Conservation (phyloP, 192 early-diverging fungal species). For the Martensiomyces pterosporus region DNA sequence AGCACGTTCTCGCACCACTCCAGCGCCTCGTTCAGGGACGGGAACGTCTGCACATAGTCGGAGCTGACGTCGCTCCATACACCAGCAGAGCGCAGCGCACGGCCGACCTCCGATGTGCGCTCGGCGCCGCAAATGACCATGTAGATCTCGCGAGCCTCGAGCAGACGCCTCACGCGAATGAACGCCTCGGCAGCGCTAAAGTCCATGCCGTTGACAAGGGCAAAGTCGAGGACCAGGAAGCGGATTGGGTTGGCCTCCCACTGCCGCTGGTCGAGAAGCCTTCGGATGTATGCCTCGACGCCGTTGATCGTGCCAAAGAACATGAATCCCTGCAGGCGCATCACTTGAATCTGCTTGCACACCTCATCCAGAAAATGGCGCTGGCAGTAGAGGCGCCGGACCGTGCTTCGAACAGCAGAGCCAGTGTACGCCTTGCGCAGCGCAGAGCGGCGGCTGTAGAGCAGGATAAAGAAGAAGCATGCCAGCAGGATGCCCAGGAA, state of each 20-base stretch:
- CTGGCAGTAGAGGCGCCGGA: conserved; percentile 83
- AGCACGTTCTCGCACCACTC: conserved; percentile 95
- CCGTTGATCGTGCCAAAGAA: conserved; percentile 95
- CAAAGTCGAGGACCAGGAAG: conserved; percentile 87
- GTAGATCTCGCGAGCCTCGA: conserved; percentile 65
- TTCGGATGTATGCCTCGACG: conserved; percentile 67
- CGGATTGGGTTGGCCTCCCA: conserved; percentile 73
- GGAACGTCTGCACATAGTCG: conserved; percentile 69
- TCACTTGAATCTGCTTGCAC: conserved; percentile 78
- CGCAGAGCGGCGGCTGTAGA: conserved; percentile 61
- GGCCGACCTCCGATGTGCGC: conserved; percentile 62
- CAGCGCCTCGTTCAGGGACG: conserved; percentile 78
- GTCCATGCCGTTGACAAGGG: conserved; percentile 80
- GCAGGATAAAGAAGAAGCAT: conserved; percentile 90
- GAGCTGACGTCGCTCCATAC: conserved; percentile 59
- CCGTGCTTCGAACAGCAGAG: conserved; percentile 73
- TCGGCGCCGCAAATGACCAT: conserved; percentile 77
- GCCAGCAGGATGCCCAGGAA: conserved; percentile 89
- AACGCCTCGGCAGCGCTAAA: conserved; percentile 90
- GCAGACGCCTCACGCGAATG: conserved; percentile 73
- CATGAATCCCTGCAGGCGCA: conserved; percentile 92
- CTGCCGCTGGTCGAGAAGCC: conserved; percentile 57
- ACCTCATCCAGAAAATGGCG: conserved; percentile 81
- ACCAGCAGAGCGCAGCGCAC: conserved; percentile 60
- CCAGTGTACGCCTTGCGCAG: conserved; percentile 66